Evolutionary conservation across 768 basidiomycete species (phyloP), one percentile per base, ranked within the genome.

Genomic region (Boletus speciosus): DNA sequence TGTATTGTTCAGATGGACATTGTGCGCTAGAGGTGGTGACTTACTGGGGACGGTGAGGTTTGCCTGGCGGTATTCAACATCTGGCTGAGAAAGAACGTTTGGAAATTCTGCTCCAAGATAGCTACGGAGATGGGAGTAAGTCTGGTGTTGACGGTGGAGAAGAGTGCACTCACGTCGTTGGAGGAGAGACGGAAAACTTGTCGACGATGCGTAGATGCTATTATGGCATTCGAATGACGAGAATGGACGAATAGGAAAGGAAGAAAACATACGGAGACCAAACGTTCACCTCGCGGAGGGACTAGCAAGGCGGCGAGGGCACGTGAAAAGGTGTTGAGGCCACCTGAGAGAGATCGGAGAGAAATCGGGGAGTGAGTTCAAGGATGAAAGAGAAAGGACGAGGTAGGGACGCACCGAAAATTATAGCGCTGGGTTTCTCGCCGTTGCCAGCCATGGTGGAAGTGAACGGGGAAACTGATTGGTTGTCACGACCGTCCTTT

Each of bases 21-120:
- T 42, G 53, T 46, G 9, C 42, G 10, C 43, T 21, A 43, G 46
- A 21, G 23, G 1, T 5, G 46, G 47, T 14, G 32, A 72, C 85
- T 54, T 65, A 90, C 90, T 66, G 31, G 85, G 71, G 47, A 89
- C 78, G 31, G 87, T 90, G 52, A 94, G 71, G 67, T 94, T 94
- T 29, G 80, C 84, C 66, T 94, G 92, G 45, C 79, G 80, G 64
- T 94, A 94, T 69, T 92, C 86, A 19, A 93, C 85, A 52, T 81
- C 72, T 9, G 84, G 78, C 51, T 83, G 84, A 50, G 78, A 70
- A n/a, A 93, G 76, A 29, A 88, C 72, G 53, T 84, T 73, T 40
- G 84, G 80, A 63, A 94, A 93, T 59, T 86, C 82, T 15, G 82
- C 73, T 12, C 90, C 89, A 60, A 93, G 78, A 68, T 92, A 93